These are phyloP conservation scores for Alternaria gansuensis DNA, from an alignment of 2,329 filamentous ascomycete species.

Conservation along the genomic window DNA sequence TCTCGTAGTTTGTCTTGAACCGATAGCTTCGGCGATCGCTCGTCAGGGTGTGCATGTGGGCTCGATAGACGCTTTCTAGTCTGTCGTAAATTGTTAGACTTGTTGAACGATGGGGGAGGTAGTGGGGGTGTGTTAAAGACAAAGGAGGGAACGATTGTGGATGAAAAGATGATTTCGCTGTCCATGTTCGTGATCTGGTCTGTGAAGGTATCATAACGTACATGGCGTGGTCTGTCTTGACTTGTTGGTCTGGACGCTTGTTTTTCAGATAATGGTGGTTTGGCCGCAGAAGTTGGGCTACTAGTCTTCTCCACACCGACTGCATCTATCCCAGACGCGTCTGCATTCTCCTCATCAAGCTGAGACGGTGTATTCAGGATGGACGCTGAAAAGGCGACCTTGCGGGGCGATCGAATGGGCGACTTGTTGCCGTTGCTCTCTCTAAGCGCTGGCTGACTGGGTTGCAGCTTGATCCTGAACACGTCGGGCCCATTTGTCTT, in stretches of 20 bases:
- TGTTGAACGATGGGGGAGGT: conserved; percentile 13
- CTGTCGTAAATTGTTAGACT: conserved; percentile 46
- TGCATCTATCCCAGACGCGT: conserved; percentile 41
- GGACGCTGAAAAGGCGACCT: conserved; percentile 52
- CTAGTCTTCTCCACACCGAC: conserved; percentile 33
- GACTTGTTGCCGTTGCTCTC: conserved; percentile 51
- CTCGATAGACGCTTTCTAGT: conserved; percentile 52
- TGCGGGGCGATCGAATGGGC: conserved; percentile 50
- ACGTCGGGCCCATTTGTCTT: conserved; percentile 39
- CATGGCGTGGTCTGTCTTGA: conserved; percentile 48
- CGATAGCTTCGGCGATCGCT: conserved; percentile 54
- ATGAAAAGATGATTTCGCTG: conserved; percentile 43
- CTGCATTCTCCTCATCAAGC: conserved; percentile 45
- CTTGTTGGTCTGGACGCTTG: conserved; percentile 29
- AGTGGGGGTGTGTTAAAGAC: conserved; percentile 17
- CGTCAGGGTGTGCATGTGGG: conserved; percentile 50
- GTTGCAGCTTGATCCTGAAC: conserved; percentile 48
- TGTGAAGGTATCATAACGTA: conserved; percentile 48
- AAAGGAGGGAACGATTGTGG: conserved; percentile 20
- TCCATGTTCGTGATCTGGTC: conserved; percentile 37
- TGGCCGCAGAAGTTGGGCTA: conserved; percentile 30
- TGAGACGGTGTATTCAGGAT: conserved; percentile 48
- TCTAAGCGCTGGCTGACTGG: conserved; percentile 43
- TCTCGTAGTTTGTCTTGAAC: conserved; percentile 59
- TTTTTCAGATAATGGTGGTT: conserved; percentile 30